Evolutionary conservation across 78 protist species (phyloP), one percentile per base, ranked within the genome.

Genomic region (Dictyostelium discoideum): DNA sequence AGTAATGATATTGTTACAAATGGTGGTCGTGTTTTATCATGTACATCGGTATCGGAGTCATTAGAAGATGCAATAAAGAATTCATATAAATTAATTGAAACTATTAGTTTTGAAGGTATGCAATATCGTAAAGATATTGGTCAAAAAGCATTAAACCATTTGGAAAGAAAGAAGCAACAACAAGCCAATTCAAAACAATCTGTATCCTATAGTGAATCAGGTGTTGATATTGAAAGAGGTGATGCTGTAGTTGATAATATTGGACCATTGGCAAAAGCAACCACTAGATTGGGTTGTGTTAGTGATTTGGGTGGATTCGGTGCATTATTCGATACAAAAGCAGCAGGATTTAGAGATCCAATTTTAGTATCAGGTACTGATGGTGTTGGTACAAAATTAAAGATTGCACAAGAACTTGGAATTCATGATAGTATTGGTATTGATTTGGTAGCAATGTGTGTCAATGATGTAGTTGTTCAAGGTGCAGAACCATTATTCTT

Each of bases 401-500:
- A 72, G 76, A 89, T 98, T 60, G 99, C 99, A 3, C 98, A 97
- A 46, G 93, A 85, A 39, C 16, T 78, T 37, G 81, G 76, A 16
- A 9, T 37, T 29, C 98, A 97, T 85, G 96, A 67, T 5, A 37
- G 44, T 29, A 96, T 95, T 86, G 98, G 99, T 85, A 96, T 96
- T 54, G 99, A 98, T 84, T 90, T 98, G 9, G 99, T 98, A 0
- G 99, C 99, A 84, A 98, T 98, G 99, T 96, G 96, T 65, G 99
- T 97, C 60, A 98, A 98, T 60, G 99, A 98, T 82, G 81, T 98
- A 0, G 18, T 98, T 3, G 98, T 93, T 39, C 98, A 96, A 83
- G 98, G 98, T 79, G 99, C 99, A 7, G 99, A 98, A 72, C 99
- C 99, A 32, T 92, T 98, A 65, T 97, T 95, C 96, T 98, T 98